A percentile compares a stretch with the other conserved stretches of the same genome.
Evolutionary conservation across 192 early-diverging fungal species (phyloP).

Genomic region (Podila horticola): DNA sequence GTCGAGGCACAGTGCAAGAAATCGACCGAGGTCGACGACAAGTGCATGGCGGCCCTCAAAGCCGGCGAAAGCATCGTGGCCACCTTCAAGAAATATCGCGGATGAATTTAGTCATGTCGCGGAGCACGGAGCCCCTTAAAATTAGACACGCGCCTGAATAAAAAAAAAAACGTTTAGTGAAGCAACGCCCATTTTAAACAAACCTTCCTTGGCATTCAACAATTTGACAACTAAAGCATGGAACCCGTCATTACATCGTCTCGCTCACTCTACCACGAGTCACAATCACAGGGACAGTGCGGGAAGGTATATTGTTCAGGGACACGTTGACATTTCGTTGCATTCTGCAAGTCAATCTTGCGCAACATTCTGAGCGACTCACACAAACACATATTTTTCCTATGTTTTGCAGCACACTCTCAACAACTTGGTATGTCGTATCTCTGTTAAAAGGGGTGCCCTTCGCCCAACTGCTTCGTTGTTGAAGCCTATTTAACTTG

Average conservation of each 20-base stretch:
- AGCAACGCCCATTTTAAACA: background rate
- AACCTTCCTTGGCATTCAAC: background rate
- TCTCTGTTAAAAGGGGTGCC: no score
- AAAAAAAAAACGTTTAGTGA: background rate
- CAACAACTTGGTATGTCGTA: constrained; percentile 35
- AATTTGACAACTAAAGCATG: background rate
- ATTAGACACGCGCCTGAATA: background rate
- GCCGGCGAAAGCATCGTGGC: constrained; percentile 56
- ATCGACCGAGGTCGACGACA: constrained; percentile 57
- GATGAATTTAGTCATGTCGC: constrained; percentile 4
- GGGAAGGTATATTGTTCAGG: constrained; percentile 28
- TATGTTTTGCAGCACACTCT: constrained; percentile 24
- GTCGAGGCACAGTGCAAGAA: constrained; percentile 60
- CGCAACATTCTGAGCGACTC: background rate
- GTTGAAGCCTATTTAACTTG: background rate
- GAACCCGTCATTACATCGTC: constrained; percentile 16
- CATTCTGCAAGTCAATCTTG: background rate
- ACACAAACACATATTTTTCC: background rate
- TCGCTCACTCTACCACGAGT: constrained; percentile 43
- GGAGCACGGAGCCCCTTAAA: background rate
- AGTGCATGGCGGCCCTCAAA: constrained; percentile 61
- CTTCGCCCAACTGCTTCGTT: background rate
- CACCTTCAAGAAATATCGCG: constrained; percentile 62
- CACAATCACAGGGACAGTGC: constrained; percentile 47
- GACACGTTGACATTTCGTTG: background rate